Conservation (phyloP, 768 basidiomycete genomes). For the Cystofilobasidium bisporidii region DNA sequence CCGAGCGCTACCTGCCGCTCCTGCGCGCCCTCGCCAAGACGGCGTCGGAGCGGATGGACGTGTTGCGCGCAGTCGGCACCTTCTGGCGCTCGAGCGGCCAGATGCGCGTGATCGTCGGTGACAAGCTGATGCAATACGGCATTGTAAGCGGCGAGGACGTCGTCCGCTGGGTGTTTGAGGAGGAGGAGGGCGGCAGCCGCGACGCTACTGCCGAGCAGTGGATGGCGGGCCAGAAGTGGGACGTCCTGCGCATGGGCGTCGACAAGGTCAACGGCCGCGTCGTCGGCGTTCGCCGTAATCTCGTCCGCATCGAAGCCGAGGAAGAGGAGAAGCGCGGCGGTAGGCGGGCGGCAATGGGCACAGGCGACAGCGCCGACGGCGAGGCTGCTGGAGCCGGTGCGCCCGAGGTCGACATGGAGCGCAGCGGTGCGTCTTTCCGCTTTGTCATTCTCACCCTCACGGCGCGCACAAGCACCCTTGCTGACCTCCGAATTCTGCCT, state of each 20-base stretch:
- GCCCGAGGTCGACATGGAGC: constrained; percentile 38
- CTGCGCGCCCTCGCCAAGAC: constrained; percentile 54
- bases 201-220: constrained; percentile 39
- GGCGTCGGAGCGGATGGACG: constrained; percentile 44
- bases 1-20: constrained; percentile 80
- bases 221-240: constrained; percentile 60
- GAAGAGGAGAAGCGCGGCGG: constrained; percentile 78
- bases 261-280: constrained; percentile 89
- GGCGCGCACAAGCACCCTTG: too few species aligned
- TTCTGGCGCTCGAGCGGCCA: constrained; percentile 83
- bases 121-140: constrained; percentile 98
- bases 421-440: background rate
- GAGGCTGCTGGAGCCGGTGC: constrained; percentile 5
- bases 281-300: constrained; percentile 53
- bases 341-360: constrained; percentile 48
- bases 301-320: constrained; percentile 54
- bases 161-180: constrained; percentile 66
- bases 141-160: constrained; percentile 91
- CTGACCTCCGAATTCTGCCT: background rate
- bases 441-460: background rate
- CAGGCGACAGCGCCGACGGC: constrained; percentile 49
- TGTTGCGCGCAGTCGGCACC: constrained; percentile 57
- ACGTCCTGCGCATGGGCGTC: constrained; percentile 65
- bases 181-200: constrained; percentile 31
- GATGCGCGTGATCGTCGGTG: constrained; percentile 83